Evolutionary conservation across 169 alveolate species (phyloP).

Genomic region (Cytauxzoon felis): DNA sequence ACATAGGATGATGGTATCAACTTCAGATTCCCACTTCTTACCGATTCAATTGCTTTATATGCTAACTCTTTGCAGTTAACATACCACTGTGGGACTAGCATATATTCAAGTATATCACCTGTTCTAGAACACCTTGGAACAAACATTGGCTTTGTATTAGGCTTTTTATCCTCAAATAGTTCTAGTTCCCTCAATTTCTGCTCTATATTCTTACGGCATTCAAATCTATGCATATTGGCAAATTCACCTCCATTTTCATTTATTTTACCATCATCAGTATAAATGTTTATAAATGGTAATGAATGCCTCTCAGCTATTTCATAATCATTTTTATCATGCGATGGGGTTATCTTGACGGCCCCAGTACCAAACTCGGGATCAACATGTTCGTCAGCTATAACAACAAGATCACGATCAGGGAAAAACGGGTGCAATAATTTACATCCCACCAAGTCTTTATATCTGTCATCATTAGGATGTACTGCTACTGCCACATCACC

Average conservation of each 20-base stretch:
- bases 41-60: constrained; percentile 86
- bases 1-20: constrained; percentile 92
- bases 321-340: constrained; percentile 99
- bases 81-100: constrained; percentile 99
- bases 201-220: constrained; percentile 89
- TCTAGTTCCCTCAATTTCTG: constrained; percentile 88
- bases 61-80: constrained; percentile 94
- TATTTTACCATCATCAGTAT: constrained; percentile 94
- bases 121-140: constrained; percentile 96
- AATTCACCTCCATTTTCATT: constrained; percentile 93
- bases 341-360: constrained; percentile 99
- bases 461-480: constrained; percentile 97
- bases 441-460: constrained; percentile 90
- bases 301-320: constrained; percentile 94
- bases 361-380: constrained; percentile 99
- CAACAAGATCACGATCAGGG: constrained; percentile 86
- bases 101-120: constrained; percentile 96
- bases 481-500: constrained; percentile 99
- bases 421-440: constrained; percentile 96
- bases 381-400: constrained; percentile 94
- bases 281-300: constrained; percentile 85
- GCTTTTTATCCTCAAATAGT: constrained; percentile 77
- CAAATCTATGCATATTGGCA: constrained; percentile 93
- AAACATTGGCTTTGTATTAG: constrained; percentile 91
- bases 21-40: constrained; percentile 85